Evolutionary conservation across 306 rosid genomes (phyloP).

Genomic region (Fagus crenata): DNA sequence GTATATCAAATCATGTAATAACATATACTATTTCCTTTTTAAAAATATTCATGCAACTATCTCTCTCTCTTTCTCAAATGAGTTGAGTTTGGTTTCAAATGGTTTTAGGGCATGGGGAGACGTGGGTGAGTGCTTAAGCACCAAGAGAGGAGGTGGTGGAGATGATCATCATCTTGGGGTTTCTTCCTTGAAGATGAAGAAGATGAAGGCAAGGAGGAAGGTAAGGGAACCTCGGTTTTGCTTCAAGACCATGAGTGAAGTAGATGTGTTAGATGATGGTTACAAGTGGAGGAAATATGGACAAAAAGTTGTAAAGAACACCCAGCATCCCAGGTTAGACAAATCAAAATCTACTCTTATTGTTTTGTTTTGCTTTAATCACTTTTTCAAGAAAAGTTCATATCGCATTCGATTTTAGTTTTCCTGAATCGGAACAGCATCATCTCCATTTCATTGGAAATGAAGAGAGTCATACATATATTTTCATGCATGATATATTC

Average conservation of each 20-base stretch:
- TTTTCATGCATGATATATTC: slow-evolving; percentile 22
- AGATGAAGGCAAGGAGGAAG: slow-evolving; percentile 81
- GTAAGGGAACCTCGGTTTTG: slow-evolving; percentile 99
- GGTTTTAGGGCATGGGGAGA: slow-evolving; percentile 67
- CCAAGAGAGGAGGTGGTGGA: slow-evolving; percentile 47
- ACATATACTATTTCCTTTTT: not conserved
- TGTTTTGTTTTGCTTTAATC: slow-evolving; percentile 26
- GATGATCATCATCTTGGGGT: slow-evolving; percentile 50
- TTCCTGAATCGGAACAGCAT: slow-evolving; percentile 23
- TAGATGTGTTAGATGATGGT: slow-evolving; percentile 97
- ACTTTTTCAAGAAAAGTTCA: slow-evolving; percentile 22
- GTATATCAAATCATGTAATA: not conserved
- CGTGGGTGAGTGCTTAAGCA: slow-evolving; percentile 47
- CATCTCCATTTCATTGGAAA: too few species aligned
- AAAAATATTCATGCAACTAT: slow-evolving; percentile 6
- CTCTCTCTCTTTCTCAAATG: not conserved
- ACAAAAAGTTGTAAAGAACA: slow-evolving; percentile 98
- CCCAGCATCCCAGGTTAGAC: slow-evolving; percentile 88
- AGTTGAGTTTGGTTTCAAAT: not conserved
- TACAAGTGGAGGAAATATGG: slow-evolving; percentile 99
- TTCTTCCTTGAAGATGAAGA: slow-evolving; percentile 82
- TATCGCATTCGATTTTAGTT: slow-evolving; percentile 33
- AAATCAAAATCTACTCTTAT: not conserved
- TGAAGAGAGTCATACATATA: too few species aligned
- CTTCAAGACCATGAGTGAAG: slow-evolving; percentile 96